These are phyloP conservation scores for Solanum lycopersicoides DNA, from an alignment of 257 asterid species.

Conservation along the genomic window DNA sequence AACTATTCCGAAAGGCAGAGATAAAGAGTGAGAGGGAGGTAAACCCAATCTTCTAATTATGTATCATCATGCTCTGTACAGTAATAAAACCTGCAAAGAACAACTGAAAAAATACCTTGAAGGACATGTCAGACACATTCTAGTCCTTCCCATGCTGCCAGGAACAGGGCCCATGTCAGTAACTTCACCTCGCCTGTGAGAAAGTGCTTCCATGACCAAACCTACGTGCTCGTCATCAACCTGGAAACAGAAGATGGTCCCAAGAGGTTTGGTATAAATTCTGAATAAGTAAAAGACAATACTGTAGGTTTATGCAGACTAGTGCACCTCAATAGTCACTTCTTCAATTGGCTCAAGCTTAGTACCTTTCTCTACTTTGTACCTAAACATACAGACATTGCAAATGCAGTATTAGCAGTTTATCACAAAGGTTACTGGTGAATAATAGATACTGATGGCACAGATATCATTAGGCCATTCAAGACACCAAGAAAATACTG, in stretches of 20 bases:
- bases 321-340: conserved; percentile 88
- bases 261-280: background rate
- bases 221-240: conserved; percentile 97
- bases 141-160: conserved; percentile 81
- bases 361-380: conserved; percentile 59
- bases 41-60: background rate
- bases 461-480: background rate
- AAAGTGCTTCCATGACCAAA: conserved; percentile 87
- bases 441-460: background rate
- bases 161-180: conserved; percentile 98
- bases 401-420: background rate
- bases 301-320: background rate
- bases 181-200: conserved; percentile 88
- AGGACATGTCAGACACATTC: conserved; percentile 85
- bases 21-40: background rate
- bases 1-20: background rate
- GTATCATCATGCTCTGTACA: background rate
- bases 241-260: conserved; percentile 28
- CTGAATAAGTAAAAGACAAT: background rate
- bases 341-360: conserved; percentile 98
- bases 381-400: conserved; percentile 39
- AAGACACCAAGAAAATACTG: background rate
- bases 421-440: background rate
- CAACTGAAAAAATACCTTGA: conserved; percentile 53
- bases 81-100: background rate